These are phyloP conservation scores for Pulveroboletus sp. DNA, from an alignment of 768 basidiomycete species.

Conservation along the genomic window DNA sequence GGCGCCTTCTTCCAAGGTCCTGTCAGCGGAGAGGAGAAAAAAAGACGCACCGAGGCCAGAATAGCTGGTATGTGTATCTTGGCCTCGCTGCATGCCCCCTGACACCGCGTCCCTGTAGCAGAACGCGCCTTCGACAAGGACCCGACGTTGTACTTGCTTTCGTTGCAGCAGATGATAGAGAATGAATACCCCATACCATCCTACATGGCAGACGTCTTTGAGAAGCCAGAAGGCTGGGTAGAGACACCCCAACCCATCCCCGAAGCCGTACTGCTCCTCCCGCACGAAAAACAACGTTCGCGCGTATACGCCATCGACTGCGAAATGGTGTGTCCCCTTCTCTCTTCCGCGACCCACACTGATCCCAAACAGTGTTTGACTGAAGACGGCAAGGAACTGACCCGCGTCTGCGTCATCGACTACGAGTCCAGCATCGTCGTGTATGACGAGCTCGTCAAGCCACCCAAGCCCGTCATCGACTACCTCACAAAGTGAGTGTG, in stretches of 20 bases:
- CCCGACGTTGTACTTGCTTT: constrained; percentile 69
- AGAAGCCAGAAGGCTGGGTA: constrained; percentile 69
- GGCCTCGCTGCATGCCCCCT: not conserved
- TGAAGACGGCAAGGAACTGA: constrained; percentile 84
- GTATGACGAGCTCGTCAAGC: constrained; percentile 89
- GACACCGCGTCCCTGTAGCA: constrained; percentile 35
- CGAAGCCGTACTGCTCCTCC: constrained; percentile 30
- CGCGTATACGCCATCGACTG: constrained; percentile 87
- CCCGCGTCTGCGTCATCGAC: constrained; percentile 82
- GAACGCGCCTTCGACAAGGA: constrained; percentile 59
- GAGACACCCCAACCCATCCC: constrained; percentile 62
- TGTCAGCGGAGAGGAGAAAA: constrained; percentile 76
- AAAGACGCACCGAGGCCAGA: constrained; percentile 49
- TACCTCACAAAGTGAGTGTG: constrained; percentile 92
- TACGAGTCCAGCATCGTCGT: constrained; percentile 65
- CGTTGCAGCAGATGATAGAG: constrained; percentile 85
- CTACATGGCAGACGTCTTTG: constrained; percentile 71
- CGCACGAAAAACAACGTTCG: constrained; percentile 33
- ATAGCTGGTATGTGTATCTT: constrained; percentile 30
- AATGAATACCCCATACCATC: constrained; percentile 90
- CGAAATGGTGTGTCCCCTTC: constrained; percentile 74
- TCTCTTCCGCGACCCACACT: not conserved
- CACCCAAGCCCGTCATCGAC: constrained; percentile 76
- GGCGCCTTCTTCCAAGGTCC: constrained; percentile 80
- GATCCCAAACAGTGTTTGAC: constrained; percentile 65